Conservation (phyloP, 208 protist species). For the Leishmania martiniquensis region DNA sequence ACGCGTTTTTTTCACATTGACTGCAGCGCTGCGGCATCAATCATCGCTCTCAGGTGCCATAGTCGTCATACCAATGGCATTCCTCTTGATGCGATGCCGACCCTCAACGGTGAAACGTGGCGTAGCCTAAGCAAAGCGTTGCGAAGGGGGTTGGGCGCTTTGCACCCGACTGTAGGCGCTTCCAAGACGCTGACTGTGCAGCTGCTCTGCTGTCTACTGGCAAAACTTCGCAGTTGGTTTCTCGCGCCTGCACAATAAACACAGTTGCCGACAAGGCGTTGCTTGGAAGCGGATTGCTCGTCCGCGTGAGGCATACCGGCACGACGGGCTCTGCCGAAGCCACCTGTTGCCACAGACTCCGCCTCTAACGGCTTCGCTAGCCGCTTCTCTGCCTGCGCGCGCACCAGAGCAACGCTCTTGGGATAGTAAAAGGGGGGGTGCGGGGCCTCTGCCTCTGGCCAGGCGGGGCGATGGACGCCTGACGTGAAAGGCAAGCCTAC, state of each 20-base stretch:
- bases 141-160: slow-evolving; percentile 7
- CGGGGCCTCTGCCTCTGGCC: no score
- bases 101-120: neutral
- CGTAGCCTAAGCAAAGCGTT: slow-evolving; percentile 5
- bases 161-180: slow-evolving; percentile 9
- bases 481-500: neutral
- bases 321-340: neutral
- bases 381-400: neutral
- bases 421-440: neutral
- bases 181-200: neutral
- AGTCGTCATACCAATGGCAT: neutral
- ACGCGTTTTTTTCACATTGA: slow-evolving; percentile 5
- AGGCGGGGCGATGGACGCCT: neutral
- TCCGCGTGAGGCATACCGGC: neutral
- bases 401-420: neutral
- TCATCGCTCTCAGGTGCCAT: neutral
- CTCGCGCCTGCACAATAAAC: neutral
- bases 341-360: neutral
- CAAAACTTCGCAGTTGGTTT: slow-evolving; percentile 13
- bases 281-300: neutral
- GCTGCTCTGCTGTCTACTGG: slow-evolving; percentile 17
- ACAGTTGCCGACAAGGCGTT: neutral
- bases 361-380: neutral
- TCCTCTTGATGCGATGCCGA: neutral
- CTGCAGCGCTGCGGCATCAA: neutral